These are phyloP conservation scores for Osmozyma mogii DNA, from an alignment of 805 yeast genomes.

Conservation along the genomic window DNA sequence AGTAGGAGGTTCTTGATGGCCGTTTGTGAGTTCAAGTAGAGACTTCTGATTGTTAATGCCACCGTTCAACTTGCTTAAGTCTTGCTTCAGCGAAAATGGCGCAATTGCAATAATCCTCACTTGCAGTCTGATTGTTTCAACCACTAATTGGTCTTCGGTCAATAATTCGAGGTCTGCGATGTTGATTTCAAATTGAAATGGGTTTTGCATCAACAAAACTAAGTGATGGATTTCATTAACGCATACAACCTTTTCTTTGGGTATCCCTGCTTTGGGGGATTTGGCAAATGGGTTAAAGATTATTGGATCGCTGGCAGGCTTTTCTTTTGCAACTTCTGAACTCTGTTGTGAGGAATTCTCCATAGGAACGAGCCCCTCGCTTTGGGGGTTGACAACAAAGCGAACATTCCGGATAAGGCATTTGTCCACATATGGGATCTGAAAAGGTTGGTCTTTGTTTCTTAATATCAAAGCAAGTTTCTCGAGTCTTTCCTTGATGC, in stretches of 20 bases:
- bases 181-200: slow-evolving; percentile 67
- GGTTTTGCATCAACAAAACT: slow-evolving; percentile 59
- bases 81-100: no score
- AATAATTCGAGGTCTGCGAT: slow-evolving; percentile 41
- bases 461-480: slow-evolving; percentile 13
- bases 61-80: no score
- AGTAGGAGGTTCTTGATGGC: no score
- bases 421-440: slow-evolving; percentile 64
- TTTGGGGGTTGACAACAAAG: slow-evolving; percentile 17
- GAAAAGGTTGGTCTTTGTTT: slow-evolving; percentile 18
- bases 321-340: slow-evolving; percentile 14
- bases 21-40: no score
- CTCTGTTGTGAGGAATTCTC: no score
- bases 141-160: slow-evolving; percentile 19
- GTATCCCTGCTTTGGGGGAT: slow-evolving; percentile 21
- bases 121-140: slow-evolving; percentile 16
- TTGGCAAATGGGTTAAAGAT: slow-evolving; percentile 4
- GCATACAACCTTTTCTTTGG: slow-evolving; percentile 39
- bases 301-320: slow-evolving; percentile 3
- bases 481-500: slow-evolving; percentile 27
- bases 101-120: no score
- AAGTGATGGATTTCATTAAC: slow-evolving; percentile 51
- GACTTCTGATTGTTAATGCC: no score
- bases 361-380: slow-evolving; percentile 39
- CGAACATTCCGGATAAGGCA: slow-evolving; percentile 47